Percentiles rank a stretch among this genome's conserved stretches.
phyloP scores from a whole-genome alignment of 2,329 filamentous ascomycete genomes.

The Fusarium albosuccineum region DNA sequence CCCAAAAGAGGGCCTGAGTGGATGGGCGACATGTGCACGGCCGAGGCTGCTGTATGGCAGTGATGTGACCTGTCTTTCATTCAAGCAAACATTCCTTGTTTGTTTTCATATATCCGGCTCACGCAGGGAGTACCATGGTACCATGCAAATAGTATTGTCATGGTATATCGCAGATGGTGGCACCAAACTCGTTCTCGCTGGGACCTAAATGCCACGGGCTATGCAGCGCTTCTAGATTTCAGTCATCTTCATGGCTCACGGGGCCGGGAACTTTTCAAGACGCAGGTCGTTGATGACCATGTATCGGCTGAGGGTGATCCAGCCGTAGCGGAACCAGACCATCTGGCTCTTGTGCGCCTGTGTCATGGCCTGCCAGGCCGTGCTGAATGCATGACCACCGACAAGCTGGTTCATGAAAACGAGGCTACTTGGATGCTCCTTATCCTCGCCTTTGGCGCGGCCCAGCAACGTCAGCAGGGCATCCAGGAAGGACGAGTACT shows the following conservation, averaged over 20 bases:
- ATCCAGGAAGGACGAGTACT: conserved; percentile 86
- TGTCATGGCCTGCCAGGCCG: conserved; percentile 89
- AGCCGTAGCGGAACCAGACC: conserved; percentile 98
- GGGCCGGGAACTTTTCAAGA: conserved; percentile 57
- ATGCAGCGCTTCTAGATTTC: conserved; percentile 24
- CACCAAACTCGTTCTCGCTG: conserved; percentile 17
- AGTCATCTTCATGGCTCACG: neutral
- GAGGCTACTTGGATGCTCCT: conserved; percentile 66
- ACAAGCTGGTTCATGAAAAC: conserved; percentile 80
- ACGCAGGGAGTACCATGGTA: too few relatives aligned
- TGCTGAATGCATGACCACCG: conserved; percentile 63
- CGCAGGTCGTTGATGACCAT: conserved; percentile 95
- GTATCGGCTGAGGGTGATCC: conserved; percentile 91
- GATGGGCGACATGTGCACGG: too few relatives aligned
- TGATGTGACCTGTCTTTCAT: too few relatives aligned
- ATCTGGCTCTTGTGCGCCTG: conserved; percentile 94
- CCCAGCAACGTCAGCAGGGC: conserved; percentile 75
- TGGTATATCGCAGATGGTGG: conserved; percentile 15
- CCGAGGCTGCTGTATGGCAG: neutral
- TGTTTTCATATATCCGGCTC: too few relatives aligned
- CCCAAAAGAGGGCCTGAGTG: too few relatives aligned
- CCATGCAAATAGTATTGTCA: conserved; percentile 9
- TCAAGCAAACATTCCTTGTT: too few relatives aligned
- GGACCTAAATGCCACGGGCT: conserved; percentile 25
- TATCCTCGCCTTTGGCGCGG: conserved; percentile 50